Evolutionary conservation across 345 rosid genomes (phyloP), one percentile per base, ranked within the genome.

Genomic region (Hibiscus trionum): DNA sequence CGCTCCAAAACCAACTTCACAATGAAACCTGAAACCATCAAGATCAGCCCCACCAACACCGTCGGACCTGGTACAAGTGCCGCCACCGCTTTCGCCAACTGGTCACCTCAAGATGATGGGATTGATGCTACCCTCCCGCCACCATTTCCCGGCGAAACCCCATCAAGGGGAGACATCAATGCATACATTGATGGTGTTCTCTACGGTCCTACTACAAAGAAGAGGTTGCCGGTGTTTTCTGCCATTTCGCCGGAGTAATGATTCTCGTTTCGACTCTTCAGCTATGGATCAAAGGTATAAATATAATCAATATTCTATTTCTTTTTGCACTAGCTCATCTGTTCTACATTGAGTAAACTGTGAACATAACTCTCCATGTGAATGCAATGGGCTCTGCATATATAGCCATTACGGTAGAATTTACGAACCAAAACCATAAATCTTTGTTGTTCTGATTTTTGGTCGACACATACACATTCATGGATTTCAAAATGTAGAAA

Each of bases 91-190:
- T 17, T 64, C 57, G 74, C 21, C 19, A 0, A 59, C 19, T 93
- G 98, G 96, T 84, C 85, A 47, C 97, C 97, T 29, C 72, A 58
- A 56, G 91, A 88, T 77, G 97, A 93, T 83, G 85, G 84, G 72
- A 84, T 88, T 70, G 78, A 79, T 69, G 68, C 79, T 72, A 26
- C 70, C 16, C 75, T 88, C 71, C 80, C 86, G 46, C 35, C 58
- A 47, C 35, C 56, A 33, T 80, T 76, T 46, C 3, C 69, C 16
- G 84, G 29, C 9, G 71, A 49, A 15, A 7, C 39, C 56, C 69
- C 73, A 29, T 63, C 85, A 12, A 78, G 76, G 75, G 77, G 74
- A 77, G 79, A 81, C 7, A 62, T 78, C 35, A 68, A 82, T 76
- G 73, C 71, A 46, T 53, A 77, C 61, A 81, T 84, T 26, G 60